Conservation (phyloP, 768 basidiomycete species). For the Hericium erinaceus region DNA sequence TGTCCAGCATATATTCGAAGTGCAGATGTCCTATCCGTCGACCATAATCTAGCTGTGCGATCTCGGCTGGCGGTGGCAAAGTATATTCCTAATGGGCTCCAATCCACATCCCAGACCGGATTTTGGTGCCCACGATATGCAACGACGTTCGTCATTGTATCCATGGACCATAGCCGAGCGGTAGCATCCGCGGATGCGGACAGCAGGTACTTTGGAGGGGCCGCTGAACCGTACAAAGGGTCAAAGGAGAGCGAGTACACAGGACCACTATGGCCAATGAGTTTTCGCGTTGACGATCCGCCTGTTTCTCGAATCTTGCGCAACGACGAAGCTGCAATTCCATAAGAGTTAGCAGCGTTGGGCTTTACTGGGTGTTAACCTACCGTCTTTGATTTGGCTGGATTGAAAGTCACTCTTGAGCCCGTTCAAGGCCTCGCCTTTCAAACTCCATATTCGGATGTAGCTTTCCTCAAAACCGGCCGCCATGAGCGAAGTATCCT, state of each 20-base stretch:
- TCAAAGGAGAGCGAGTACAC: slow-evolving; percentile 94
- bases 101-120: slow-evolving; percentile 98
- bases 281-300: slow-evolving; percentile 80
- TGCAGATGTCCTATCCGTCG: slow-evolving; percentile 81
- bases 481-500: slow-evolving; percentile 86
- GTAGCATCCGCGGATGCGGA: slow-evolving; percentile 92
- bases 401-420: slow-evolving; percentile 67
- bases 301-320: slow-evolving; percentile 71
- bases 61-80: slow-evolving; percentile 95
- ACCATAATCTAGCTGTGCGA: slow-evolving; percentile 92
- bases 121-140: slow-evolving; percentile 95
- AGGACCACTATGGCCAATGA: slow-evolving; percentile 94
- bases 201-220: slow-evolving; percentile 77
- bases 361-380: slow-evolving; percentile 17
- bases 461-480: slow-evolving; percentile 95
- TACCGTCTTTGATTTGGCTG: slow-evolving; percentile 62
- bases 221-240: slow-evolving; percentile 78
- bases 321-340: slow-evolving; percentile 43
- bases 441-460: slow-evolving; percentile 89
- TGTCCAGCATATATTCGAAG: slow-evolving; percentile 93
- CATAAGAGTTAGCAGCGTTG: neutral
- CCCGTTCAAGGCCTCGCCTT: slow-evolving; percentile 80
- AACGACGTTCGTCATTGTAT: slow-evolving; percentile 88
- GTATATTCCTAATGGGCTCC: slow-evolving; percentile 98
- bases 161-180: slow-evolving; percentile 87